Percentiles rank a stretch among this genome's conserved stretches.
phyloP scores from a whole-genome alignment of 1,284 basidiomycete species.

The Moesziomyces sp. region DNA sequence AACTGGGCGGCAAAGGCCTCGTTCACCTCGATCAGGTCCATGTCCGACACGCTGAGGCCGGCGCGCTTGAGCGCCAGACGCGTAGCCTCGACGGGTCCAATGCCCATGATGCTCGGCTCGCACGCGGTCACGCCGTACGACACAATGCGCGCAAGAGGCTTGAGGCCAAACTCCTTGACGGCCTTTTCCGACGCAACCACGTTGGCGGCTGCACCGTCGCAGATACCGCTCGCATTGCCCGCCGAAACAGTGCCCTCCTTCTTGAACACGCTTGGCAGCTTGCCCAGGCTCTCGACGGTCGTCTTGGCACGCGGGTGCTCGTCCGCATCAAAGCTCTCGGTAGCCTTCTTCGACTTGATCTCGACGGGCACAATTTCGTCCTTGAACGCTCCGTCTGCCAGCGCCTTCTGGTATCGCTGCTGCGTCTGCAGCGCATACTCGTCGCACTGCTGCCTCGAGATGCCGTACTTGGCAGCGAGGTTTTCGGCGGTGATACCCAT shows the following conservation, averaged over 20 bases:
- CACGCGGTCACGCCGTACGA: constrained; percentile 73
- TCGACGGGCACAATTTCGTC: constrained; percentile 68
- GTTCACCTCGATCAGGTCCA: constrained; percentile 73
- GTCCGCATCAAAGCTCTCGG: constrained; percentile 67
- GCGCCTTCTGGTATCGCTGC: constrained; percentile 68
- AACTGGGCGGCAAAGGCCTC: constrained; percentile 95
- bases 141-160: constrained; percentile 88
- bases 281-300: constrained; percentile 89
- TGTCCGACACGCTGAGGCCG: constrained; percentile 69
- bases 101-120: constrained; percentile 73
- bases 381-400: constrained; percentile 69
- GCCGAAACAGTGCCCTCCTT: constrained; percentile 89
- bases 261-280: constrained; percentile 87
- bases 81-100: constrained; percentile 72
- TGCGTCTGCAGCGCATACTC: constrained; percentile 68
- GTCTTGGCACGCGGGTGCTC: constrained; percentile 78
- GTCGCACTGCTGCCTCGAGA: constrained; percentile 87
- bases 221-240: constrained; percentile 94
- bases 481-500: constrained; percentile 83
- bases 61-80: constrained; percentile 68
- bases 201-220: constrained; percentile 96
- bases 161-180: constrained; percentile 83
- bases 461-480: constrained; percentile 83
- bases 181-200: constrained; percentile 92
- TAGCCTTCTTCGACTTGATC: constrained; percentile 65